Evolutionary conservation across 805 yeast species (phyloP).

Genomic region (Wickerhamiella kazuoi): DNA sequence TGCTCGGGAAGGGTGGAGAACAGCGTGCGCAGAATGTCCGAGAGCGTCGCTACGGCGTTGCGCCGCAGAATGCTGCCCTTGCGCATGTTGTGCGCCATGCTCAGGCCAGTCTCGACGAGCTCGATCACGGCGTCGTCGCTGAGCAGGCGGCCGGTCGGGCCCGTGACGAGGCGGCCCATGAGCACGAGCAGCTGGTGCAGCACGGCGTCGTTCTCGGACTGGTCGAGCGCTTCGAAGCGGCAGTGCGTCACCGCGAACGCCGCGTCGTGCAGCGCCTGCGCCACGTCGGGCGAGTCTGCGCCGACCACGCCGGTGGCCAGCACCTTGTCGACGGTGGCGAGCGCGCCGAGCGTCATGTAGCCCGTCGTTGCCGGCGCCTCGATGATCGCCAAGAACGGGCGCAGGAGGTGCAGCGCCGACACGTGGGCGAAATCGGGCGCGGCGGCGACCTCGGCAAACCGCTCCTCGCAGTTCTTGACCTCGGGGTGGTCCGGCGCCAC

Average conservation of each 20-base stretch:
- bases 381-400: conserved; percentile 72
- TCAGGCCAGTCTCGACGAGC: conserved; percentile 76
- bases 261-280: conserved; percentile 43
- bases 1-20: conserved; percentile 5
- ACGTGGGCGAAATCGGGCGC: conserved; percentile 22
- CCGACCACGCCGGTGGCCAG: conserved; percentile 53
- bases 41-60: conserved; percentile 40
- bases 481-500: conserved; percentile 99
- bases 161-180: conserved; percentile 46
- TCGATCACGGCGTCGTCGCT: conserved; percentile 75
- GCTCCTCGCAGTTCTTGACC: conserved; percentile 56
- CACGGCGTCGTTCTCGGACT: conserved; percentile 80
- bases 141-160: conserved; percentile 46
- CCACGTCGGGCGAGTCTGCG: conserved; percentile 34
- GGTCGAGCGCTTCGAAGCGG: conserved; percentile 89
- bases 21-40: conserved; percentile 8
- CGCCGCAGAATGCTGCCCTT: conserved; percentile 77
- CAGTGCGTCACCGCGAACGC: conserved; percentile 75
- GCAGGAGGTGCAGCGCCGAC: conserved; percentile 56
- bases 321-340: conserved; percentile 58
- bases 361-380: conserved; percentile 79
- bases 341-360: conserved; percentile 62
- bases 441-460: conserved; percentile 27
- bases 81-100: conserved; percentile 81
- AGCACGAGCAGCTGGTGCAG: conserved; percentile 64